Conservation (phyloP, 805 yeast genomes). For the Metschnikowia sp. region DNA sequence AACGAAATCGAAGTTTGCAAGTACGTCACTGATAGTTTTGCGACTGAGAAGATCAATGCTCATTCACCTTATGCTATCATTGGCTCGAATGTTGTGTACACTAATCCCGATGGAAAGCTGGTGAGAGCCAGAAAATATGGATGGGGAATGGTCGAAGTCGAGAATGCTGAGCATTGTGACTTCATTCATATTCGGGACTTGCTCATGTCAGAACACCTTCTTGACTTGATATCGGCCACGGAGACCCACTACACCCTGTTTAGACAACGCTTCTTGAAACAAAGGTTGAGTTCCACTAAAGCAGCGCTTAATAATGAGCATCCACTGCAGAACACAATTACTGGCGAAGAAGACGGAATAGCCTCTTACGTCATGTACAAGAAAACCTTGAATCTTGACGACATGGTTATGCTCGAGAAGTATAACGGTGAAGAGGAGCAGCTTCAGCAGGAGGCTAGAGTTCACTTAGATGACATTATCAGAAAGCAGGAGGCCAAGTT, state of each 20-base stretch:
- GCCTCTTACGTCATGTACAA: conserved; percentile 17
- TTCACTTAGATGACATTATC: conserved; percentile 31
- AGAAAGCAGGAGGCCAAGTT: conserved; percentile 52
- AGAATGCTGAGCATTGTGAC: conserved; percentile 75
- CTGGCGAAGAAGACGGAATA: conserved; percentile 18
- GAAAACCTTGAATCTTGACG: conserved; percentile 13
- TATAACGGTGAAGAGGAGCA: conserved; percentile 25
- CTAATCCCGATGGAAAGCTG: conserved; percentile 29
- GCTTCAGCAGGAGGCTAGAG: conserved; percentile 22
- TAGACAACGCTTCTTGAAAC: conserved; percentile 54
- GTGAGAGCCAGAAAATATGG: conserved; percentile 61
- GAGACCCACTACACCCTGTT: conserved; percentile 74
- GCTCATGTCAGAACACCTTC: conserved; percentile 66
- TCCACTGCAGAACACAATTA: conserved; percentile 1
- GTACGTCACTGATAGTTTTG: conserved; percentile 25
- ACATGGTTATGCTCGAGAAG: conserved; percentile 14
- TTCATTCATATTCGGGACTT: conserved; percentile 61
- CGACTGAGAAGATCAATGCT: conserved; percentile 29
- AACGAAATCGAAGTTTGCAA: conserved; percentile 49
- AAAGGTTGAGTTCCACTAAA: conserved; percentile 30
- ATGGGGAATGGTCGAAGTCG: conserved; percentile 89
- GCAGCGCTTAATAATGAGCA: conserved; percentile 7
- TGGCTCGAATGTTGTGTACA: conserved; percentile 50
- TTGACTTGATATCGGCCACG: conserved; percentile 73
- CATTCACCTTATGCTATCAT: conserved; percentile 70